Base-by-base conservation (phyloP, 2,329 filamentous ascomycete species). In the Pseudogymnoascus sp. region DNA sequence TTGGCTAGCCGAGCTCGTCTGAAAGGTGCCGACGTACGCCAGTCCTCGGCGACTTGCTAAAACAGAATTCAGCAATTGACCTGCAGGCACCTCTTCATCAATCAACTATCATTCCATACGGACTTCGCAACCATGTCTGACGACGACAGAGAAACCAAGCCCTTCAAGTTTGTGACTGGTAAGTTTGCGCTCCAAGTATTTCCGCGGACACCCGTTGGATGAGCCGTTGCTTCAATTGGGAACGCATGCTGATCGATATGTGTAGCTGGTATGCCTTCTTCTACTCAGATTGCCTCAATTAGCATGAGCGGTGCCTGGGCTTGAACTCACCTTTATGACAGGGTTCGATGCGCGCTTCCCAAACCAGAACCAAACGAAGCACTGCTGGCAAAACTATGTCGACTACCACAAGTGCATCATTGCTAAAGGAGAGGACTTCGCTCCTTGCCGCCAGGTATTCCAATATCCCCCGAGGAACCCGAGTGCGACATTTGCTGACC, bases 351-450 rank as follows among this genome's bases (percentile, higher is more conserved):
- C 94, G 78, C 93, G 94, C 77, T 99, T 97, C 82, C 94, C 94
- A 74, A 96, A 99, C 84, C 81, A 86, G 83, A 99, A 99, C 83
- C 90, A 94, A 82, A 89, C 92, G 80, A 97, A 97, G 89, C 92
- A 99, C 86, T 99, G 94, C 90, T 99, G 94, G 94, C 95, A 99
- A 79, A 99, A 99, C 86, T 99, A 99, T 81, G 94, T 99, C 81
- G 94, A 99, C 79, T 97, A 99, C 85, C 90, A 99, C 87, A 99
- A 99, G 86, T 99, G 94, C 83, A 91, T 97, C 78, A 82, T 88
- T 75, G 93, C 92, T 79, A 97, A 97, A 86, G 93, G 93, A 78
- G 93, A 97, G 83, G 92, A 97, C 75, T 97, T 97, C 78, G 88
- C 90, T 71, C 93, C 93, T 68, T 97, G 93, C 89, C 88, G 87